Base-by-base conservation (phyloP, 768 basidiomycete genomes). In the Rhodotorula babjevae region DNA sequence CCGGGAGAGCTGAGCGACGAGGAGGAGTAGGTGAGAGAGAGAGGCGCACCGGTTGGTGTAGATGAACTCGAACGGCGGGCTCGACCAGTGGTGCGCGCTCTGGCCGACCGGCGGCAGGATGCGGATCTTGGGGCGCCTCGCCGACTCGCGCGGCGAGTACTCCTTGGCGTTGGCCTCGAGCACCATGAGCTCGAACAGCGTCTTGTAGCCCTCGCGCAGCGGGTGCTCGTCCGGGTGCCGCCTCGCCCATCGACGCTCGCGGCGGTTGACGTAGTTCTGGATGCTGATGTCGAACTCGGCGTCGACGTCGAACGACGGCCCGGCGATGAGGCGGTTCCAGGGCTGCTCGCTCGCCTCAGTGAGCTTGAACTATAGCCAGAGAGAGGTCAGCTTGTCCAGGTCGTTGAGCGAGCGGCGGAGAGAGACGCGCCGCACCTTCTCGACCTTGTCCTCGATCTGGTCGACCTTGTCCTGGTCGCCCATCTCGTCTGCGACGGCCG, bases 41-140 rank as follows among this genome's bases (percentile, higher is more conserved):
- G 2, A 21, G 31, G 47, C 65, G 36, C 2, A 66, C 65, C 73
- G 73, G 50, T 71, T 71, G 19, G 73, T 75, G 67, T 68, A 75
- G 50, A 50, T 46, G 56, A 75, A 33, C 55, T 75, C 73, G 60
- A 71, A 75, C 0, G 53, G 59, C 16, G 73, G 73, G 0, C 58
- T 61, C 4, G 71, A 61, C 36, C 23, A 65, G 8, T 42, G 62
- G 2, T 63, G 46, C 16, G 56, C 40, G 8, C 31, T 5, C 7
- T 31, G 33, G 29, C 46, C 58, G 3, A 11, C 16, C 7, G 64
- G 58, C 5, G 69, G 69, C 46, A 52, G 6, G n/a, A 75, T 25
- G 4, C 73, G 66, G 40, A 75, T 42, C 49, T 25, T 42, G 27
- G 66, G 66, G 6, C 40, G 62, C 0, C 12, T 11, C 27, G 23